Evolutionary conservation across 768 basidiomycete species (phyloP), one percentile per base, ranked within the genome.

Genomic region (Russula olivacea): DNA sequence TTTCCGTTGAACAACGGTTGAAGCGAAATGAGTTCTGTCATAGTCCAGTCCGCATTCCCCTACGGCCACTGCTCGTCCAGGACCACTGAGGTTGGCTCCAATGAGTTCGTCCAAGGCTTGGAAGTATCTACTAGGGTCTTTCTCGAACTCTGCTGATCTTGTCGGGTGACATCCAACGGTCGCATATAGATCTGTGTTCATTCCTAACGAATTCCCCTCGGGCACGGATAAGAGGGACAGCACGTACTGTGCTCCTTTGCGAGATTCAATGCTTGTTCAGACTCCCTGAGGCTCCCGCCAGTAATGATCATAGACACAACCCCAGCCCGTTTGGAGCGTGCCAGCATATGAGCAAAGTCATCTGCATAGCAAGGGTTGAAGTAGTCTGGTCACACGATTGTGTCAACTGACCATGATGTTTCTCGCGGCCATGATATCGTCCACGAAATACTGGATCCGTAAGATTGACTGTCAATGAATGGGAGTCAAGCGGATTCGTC

Each of bases 1-100:
- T 55, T 71, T 78, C 59, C 79, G 75, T 69, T 93, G 91, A 2
- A 81, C 78, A 17, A 83, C 83, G 23, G 76, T 74, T 2, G 80
- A 66, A 7, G 89, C 82, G 69, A 85, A 86, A 68, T 85, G 84
- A 0, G 84, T 80, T 23, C 91, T 78, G 69, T 92, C 91, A 67
- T 92, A 92, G 71, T 93, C 89, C 55, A 92, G 73, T 23, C 91
- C 91, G 66, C 89, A 89, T 73, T 93, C 91, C 23, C 91, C 91
- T 17, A 92, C 74, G 0, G 88, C 87, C 23, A 89, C 84, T 11
- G 82, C 83, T 60, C 86, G 77, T 23, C 85, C 87, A 52, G 70
- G 74, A 0, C 85, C 82, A 30, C 76, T 74, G 11, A 81, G 68
- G 70, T 84, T 79, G 25, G 73, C 68, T 28, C 71, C 71, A 21